Base-by-base conservation (phyloP, 129 eudicot genomes). In the Silybum marianum region DNA sequence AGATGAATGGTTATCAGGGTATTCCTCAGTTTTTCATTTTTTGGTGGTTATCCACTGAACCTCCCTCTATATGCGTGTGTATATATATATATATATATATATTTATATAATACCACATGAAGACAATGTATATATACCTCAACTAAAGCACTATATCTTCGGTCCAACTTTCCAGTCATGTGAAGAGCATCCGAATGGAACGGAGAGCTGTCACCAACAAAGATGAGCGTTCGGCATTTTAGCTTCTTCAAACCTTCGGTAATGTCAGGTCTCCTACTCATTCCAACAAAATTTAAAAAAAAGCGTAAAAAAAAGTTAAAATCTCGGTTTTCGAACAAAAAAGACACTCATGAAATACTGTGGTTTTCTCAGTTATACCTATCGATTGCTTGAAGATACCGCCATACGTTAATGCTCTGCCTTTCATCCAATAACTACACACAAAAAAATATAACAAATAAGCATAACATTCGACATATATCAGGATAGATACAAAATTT, bases 321-420 rank as follows among this genome's bases (percentile, higher is more conserved):
- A 78, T 77, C 9, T 69, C 76, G 63, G 23, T 12, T 0, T 69
- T 23, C 9, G 68, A 70, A 11, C 26, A n/a, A 74, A 22, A 36
- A 63, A 28, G 2, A 21, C 23, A 67, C 36, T n/a, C 38, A 25
- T 62, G 32, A 63, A 32, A 28, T 11, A 74, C 7, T 24, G 18
- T 10, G 2, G 13, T 36, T 32, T 32, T 39, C 34, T 0, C 16
- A 58, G 67, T 62, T 7, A 67, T 85, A 92, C 97, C 89, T 86
- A 65, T 93, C 90, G 69, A 96, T 91, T 42, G 98, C 93, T 90
- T 96, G 95, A 79, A 96, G 99, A 88, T 90, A 96, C 77, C 98
- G 88, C 92, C 91, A 85, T 74, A 96, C 92, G 28, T 96, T 96
- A 38, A 74, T 60, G 77, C 98, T 88, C 77, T 96, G 98, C 85